Evolutionary conservation across 768 basidiomycete genomes (phyloP).

Genomic region (Coprinopsis cinerea): DNA sequence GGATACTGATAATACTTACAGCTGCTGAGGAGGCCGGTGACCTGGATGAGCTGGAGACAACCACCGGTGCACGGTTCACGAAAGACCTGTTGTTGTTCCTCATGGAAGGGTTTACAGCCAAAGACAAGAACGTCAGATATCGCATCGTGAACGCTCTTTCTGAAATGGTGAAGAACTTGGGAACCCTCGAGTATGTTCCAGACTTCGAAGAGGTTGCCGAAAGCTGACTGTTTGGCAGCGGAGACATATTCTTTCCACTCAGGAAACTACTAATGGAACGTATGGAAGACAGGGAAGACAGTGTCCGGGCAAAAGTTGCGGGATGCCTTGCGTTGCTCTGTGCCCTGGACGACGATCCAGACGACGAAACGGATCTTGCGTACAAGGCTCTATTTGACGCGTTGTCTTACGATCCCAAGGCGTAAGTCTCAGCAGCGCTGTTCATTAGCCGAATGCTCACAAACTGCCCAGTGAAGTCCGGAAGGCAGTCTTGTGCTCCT

Average conservation of each 20-base stretch:
- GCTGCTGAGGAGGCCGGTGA: conserved; percentile 26
- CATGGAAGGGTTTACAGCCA: conserved; percentile 72
- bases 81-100: conserved; percentile 59
- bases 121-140: conserved; percentile 84
- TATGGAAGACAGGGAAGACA: conserved; percentile 70
- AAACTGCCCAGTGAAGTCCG: conserved; percentile 70
- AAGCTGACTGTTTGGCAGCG: conserved; percentile 38
- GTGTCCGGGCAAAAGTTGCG: conserved; percentile 74
- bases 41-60: conserved; percentile 44
- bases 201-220: background rate
- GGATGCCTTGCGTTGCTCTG: conserved; percentile 75
- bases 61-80: conserved; percentile 59
- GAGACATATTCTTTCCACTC: conserved; percentile 64
- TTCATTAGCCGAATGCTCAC: background rate
- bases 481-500: conserved; percentile 65
- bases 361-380: conserved; percentile 34
- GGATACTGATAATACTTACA: conserved; percentile 23
- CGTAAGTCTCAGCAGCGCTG: background rate
- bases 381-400: background rate
- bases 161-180: conserved; percentile 73
- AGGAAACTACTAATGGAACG: conserved; percentile 64
- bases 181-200: conserved; percentile 74
- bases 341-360: conserved; percentile 58
- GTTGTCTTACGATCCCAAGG: background rate
- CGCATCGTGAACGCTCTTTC: conserved; percentile 73